Evolutionary conservation across 176 grass and related monocot genomes (phyloP), one percentile per base, ranked within the genome.

Genomic region (Paspalum notatum): DNA sequence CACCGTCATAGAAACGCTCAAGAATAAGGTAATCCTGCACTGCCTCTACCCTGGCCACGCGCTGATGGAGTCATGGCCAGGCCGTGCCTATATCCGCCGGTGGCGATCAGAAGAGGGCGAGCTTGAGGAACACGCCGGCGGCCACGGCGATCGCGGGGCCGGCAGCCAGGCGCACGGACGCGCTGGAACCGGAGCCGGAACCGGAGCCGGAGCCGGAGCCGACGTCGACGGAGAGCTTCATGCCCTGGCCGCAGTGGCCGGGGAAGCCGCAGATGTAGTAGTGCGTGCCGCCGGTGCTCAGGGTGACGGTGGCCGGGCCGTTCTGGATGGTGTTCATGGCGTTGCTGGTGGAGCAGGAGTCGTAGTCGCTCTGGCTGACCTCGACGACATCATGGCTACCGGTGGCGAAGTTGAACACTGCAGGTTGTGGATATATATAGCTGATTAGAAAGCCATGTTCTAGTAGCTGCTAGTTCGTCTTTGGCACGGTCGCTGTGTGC

Each of bases 241-340:
- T 92, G 67, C 96, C 96, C 10, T 0, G 0, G 49, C 18, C 0
- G 90, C 96, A 99, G 87, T 99, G 96, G 26, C 39, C 2, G 24
- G 49, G 0, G 76, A 95, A 0, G 39, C 59, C 43, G 82, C 96
- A 99, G 77, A 99, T 93, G 90, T 74, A 99, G 88, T 93, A 93
- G 67, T 78, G 80, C 24, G 12, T 66, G 50, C 86, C 93, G 9
- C 83, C 4, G 43, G 67, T 25, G 48, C 4, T n/a, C 57, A 99
- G 87, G 9, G 40, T n/a, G 50, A 85, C 3, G 71, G 74, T 93
- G 47, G 96, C 76, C 1, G 82, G 43, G 20, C 88, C 72, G 38
- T 0, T 83, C 21, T 0, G 65, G 27, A 72, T 53, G 45, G 4
- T 82, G 71, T 75, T 90, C 39, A 60, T 8, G 72, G 79, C 0